Evolutionary conservation across 2,329 filamentous ascomycete genomes (phyloP).

Genomic region (Cercospora berteroae): DNA sequence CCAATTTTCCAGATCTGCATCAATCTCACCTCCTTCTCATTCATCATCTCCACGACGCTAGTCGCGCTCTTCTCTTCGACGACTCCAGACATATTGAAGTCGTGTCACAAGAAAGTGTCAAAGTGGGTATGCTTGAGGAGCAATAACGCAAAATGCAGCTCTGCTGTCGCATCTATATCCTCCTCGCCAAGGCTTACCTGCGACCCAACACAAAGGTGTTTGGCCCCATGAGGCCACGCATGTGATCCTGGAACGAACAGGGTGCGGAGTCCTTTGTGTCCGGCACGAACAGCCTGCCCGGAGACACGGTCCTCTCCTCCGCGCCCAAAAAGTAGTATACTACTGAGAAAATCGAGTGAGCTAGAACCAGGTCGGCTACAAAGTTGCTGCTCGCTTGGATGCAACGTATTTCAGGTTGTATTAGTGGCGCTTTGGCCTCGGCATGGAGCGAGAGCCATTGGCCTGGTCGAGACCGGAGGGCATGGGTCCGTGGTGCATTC

Average conservation of each 20-base stretch:
- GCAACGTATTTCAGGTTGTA: constrained; percentile 3
- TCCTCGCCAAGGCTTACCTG: constrained; percentile 7
- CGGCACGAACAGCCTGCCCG: constrained; percentile 7
- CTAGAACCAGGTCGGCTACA: background rate
- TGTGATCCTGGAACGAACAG: constrained; percentile 6
- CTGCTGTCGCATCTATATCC: constrained; percentile 13
- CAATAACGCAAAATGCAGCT: background rate
- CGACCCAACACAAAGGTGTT: background rate
- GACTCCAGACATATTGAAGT: constrained; percentile 5
- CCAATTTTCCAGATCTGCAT: background rate
- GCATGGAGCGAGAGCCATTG: constrained; percentile 5
- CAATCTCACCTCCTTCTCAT: constrained; percentile 15
- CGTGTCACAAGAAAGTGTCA: background rate
- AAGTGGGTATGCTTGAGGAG: background rate
- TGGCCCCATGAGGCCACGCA: background rate
- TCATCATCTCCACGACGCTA: constrained; percentile 15
- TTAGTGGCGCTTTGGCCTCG: constrained; percentile 10
- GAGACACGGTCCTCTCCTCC: constrained; percentile 16
- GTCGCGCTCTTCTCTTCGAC: constrained; percentile 14
- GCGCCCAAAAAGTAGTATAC: background rate
- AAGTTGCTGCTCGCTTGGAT: background rate
- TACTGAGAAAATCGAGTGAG: background rate
- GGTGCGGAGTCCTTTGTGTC: constrained; percentile 10
- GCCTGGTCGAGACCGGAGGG: constrained; percentile 11
- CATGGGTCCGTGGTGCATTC: constrained; percentile 5